Conservation (phyloP, 305 asterid species). For the Fraxinus nigra region DNA sequence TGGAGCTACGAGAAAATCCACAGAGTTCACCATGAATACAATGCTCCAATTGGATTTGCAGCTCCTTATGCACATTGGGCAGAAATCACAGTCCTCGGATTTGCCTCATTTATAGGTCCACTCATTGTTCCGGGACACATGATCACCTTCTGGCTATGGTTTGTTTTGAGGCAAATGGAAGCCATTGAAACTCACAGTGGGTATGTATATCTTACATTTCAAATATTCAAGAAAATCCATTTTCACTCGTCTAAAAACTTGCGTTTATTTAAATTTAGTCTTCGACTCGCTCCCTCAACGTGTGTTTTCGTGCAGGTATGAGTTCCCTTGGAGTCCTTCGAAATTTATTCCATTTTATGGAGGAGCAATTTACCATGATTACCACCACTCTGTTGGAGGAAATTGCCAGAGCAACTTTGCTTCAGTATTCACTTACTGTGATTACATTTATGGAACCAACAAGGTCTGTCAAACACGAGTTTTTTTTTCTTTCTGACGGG, state of each 20-base stretch:
- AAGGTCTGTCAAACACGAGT: slow-evolving; percentile 39
- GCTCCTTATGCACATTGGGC: slow-evolving; percentile 89
- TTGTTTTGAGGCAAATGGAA: slow-evolving; percentile 60
- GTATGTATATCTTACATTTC: slow-evolving; percentile 20
- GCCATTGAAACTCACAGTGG: slow-evolving; percentile 70
- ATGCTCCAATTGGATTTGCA: slow-evolving; percentile 67
- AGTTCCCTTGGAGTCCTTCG: slow-evolving; percentile 74
- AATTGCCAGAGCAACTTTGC: slow-evolving; percentile 74
- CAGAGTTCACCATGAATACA: slow-evolving; percentile 68
- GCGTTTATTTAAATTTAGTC: not conserved
- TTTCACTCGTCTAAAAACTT: not conserved
- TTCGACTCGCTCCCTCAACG: not conserved
- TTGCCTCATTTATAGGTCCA: slow-evolving; percentile 73
- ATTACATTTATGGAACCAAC: slow-evolving; percentile 63
- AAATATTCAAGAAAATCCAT: not conserved
- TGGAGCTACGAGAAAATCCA: slow-evolving; percentile 73
- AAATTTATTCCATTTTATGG: slow-evolving; percentile 74
- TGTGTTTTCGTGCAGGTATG: slow-evolving; percentile 42
- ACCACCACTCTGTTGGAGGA: slow-evolving; percentile 70
- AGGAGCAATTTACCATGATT: slow-evolving; percentile 73
- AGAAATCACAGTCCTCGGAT: slow-evolving; percentile 61
- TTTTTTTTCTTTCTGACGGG: not conserved
- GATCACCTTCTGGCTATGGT: slow-evolving; percentile 73
- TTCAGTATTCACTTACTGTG: slow-evolving; percentile 74
- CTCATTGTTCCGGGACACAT: slow-evolving; percentile 60